Conservation (phyloP, 1,284 basidiomycete genomes). For the Meripilus lineatus region DNA sequence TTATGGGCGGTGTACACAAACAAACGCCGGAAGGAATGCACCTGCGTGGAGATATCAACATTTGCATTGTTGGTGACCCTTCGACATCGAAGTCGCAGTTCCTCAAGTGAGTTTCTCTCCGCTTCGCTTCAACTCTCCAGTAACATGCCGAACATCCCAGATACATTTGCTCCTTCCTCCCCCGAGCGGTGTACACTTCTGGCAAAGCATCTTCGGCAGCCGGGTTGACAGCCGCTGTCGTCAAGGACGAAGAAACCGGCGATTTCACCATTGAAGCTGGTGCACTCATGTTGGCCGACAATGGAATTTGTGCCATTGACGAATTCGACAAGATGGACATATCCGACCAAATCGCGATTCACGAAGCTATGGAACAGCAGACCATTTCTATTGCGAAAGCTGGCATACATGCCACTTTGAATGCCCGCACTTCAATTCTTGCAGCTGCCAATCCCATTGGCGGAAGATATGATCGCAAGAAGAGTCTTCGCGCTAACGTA, state of each 20-base stretch:
- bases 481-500: slow-evolving; percentile 90
- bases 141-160: slow-evolving; percentile 37
- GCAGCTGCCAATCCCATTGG: slow-evolving; percentile 98
- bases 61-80: slow-evolving; percentile 98
- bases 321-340: slow-evolving; percentile 99
- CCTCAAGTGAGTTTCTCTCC: slow-evolving; percentile 70
- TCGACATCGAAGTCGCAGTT: slow-evolving; percentile 98
- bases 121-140: not conserved
- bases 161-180: slow-evolving; percentile 98
- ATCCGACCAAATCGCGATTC: slow-evolving; percentile 97
- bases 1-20: slow-evolving; percentile 99
- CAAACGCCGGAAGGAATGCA: slow-evolving; percentile 96
- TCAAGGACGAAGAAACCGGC: slow-evolving; percentile 97
- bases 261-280: slow-evolving; percentile 99
- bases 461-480: slow-evolving; percentile 95
- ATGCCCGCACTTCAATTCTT: slow-evolving; percentile 96
- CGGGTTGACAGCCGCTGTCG: slow-evolving; percentile 97
- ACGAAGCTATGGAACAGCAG: slow-evolving; percentile 99
- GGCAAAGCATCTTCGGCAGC: slow-evolving; percentile 99
- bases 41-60: slow-evolving; percentile 96
- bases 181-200: slow-evolving; percentile 97
- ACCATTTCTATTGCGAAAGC: slow-evolving; percentile 99
- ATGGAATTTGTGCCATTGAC: slow-evolving; percentile 99
- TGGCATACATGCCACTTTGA: slow-evolving; percentile 97
- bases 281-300: slow-evolving; percentile 98